Conservation (phyloP, 192 early-diverging fungal genomes). For the Rhizophlyctis rosea region DNA sequence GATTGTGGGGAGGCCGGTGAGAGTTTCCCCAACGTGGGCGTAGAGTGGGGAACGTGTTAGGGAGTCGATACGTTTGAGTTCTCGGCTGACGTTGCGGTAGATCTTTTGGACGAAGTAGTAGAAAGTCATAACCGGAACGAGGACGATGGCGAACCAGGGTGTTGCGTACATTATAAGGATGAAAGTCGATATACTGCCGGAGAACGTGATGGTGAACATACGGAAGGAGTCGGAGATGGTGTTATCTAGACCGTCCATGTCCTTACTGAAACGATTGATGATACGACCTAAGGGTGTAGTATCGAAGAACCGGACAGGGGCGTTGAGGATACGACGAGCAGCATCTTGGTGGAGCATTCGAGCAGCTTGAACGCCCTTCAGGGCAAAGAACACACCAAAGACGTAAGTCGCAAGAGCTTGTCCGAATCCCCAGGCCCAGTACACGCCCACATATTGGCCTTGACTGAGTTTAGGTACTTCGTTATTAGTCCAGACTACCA, state of each 20-base stretch:
- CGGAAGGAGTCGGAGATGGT: conserved; percentile 54
- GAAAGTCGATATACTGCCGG: conserved; percentile 52
- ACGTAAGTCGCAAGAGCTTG: conserved; percentile 53
- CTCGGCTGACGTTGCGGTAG: conserved; percentile 33
- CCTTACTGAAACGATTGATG: conserved; percentile 54
- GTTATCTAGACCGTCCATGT: conserved; percentile 65
- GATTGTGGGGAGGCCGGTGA: conserved; percentile 58
- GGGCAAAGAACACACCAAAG: conserved; percentile 51
- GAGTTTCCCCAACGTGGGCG: conserved; percentile 16
- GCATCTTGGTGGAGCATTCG: conserved; percentile 63
- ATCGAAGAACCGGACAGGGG: conserved; percentile 72
- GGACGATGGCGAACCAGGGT: conserved; percentile 43
- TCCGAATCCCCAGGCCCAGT: conserved; percentile 56
- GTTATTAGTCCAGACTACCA: conserved; percentile 15
- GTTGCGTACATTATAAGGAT: conserved; percentile 51
- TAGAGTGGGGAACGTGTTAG: conserved; percentile 27
- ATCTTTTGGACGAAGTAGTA: conserved; percentile 33
- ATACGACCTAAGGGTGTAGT: conserved; percentile 65
- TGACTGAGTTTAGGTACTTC: neutral
- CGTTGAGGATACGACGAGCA: conserved; percentile 59
- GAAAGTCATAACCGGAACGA: conserved; percentile 15
- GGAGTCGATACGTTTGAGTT: conserved; percentile 42
- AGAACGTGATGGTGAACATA: conserved; percentile 50
- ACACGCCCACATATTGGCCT: conserved; percentile 60
- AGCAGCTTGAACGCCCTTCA: conserved; percentile 50